Evolutionary conservation across 2,329 filamentous ascomycete genomes (phyloP).

Genomic region (Rasamsonia emersonii): DNA sequence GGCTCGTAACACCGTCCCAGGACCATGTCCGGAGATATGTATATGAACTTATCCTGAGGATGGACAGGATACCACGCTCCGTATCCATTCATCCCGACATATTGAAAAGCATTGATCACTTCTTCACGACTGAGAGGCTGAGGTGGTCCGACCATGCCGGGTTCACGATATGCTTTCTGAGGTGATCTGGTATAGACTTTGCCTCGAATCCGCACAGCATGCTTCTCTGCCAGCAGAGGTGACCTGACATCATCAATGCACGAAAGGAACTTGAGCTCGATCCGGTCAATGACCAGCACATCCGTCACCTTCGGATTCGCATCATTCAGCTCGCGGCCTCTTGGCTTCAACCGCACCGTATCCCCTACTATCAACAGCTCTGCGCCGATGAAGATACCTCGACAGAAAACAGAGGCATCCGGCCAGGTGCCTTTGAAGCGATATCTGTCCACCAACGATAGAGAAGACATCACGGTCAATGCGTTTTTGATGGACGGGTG

Average conservation of each 20-base stretch:
- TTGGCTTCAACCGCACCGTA: constrained; percentile 42
- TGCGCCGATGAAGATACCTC: constrained; percentile 48
- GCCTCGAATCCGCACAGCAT: constrained; percentile 42
- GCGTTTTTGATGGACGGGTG: constrained; percentile 49
- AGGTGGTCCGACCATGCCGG: constrained; percentile 12
- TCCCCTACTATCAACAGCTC: constrained; percentile 50
- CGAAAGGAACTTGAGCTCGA: constrained; percentile 42
- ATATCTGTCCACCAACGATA: constrained; percentile 45
- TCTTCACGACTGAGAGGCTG: constrained; percentile 23
- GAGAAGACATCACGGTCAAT: constrained; percentile 43
- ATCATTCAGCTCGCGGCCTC: constrained; percentile 11
- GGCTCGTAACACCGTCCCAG: constrained; percentile 48
- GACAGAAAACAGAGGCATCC: constrained; percentile 43
- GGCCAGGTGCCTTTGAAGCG: constrained; percentile 49
- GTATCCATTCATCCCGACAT: constrained; percentile 37
- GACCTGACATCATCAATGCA: constrained; percentile 42
- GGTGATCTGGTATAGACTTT: constrained; percentile 37
- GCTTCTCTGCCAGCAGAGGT: constrained; percentile 37
- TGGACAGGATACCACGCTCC: constrained; percentile 46
- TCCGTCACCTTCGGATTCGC: constrained; percentile 34
- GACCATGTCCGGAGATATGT: constrained; percentile 44
- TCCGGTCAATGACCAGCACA: constrained; percentile 46
- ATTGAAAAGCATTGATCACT: constrained; percentile 26
- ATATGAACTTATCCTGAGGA: constrained; percentile 30
- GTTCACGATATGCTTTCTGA: constrained; percentile 15